phyloP scores from a whole-genome alignment of 1,139 yeast genomes.

The Debaryomyces sp. region DNA sequence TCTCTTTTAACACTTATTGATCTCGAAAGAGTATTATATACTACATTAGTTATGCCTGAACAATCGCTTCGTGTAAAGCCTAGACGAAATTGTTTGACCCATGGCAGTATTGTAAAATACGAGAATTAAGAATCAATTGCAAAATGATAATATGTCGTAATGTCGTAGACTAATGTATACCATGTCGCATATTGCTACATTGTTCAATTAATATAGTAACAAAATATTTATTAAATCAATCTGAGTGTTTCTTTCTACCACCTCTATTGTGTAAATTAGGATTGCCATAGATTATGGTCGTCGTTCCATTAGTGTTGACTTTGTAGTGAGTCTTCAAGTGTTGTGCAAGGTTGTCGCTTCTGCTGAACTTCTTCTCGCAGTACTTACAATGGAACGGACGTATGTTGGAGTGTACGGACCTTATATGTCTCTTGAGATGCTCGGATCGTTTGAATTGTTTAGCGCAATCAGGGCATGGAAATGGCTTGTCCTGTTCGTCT shows the following conservation, averaged over 20 bases:
- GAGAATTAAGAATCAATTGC: too few species aligned
- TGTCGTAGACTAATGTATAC: background rate
- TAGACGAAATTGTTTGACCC: too few species aligned
- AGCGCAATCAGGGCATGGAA: conserved; percentile 49
- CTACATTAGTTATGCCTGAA: too few species aligned
- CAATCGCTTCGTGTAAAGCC: background rate
- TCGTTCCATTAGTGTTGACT: conserved; percentile 37
- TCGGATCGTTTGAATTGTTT: conserved; percentile 52
- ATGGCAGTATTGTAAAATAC: too few species aligned
- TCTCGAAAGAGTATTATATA: too few species aligned
- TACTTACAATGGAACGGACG: conserved; percentile 52
- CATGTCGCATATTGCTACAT: background rate
- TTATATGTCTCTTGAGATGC: conserved; percentile 50
- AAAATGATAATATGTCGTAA: background rate
- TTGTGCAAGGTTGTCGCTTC: conserved; percentile 53
- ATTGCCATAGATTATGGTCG: conserved; percentile 42
- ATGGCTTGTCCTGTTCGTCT: conserved; percentile 35
- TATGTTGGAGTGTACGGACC: conserved; percentile 52
- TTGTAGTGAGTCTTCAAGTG: conserved; percentile 53
- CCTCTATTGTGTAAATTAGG: conserved; percentile 33
- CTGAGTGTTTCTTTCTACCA: conserved; percentile 11
- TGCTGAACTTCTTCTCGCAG: conserved; percentile 51
- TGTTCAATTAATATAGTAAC: background rate
- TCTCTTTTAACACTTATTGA: too few species aligned
- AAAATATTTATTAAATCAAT: conserved; percentile 6